phyloP scores from a whole-genome alignment of 129 eudicot species.

The Saussurea involucrata region DNA sequence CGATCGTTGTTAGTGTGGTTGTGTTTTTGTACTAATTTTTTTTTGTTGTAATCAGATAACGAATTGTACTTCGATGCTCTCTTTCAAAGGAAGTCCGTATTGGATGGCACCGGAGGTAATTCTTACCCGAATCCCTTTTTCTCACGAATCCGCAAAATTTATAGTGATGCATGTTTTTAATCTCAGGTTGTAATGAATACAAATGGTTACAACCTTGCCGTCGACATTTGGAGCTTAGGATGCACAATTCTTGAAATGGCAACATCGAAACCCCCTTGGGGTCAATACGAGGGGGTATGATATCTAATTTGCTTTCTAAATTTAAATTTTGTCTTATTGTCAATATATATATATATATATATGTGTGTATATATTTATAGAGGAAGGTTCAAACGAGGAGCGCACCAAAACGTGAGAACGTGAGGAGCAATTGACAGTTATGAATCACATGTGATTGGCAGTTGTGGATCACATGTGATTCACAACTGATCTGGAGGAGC shows the following conservation, averaged over 20 bases:
- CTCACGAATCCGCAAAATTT: not conserved
- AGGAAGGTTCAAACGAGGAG: no score
- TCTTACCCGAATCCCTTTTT: not conserved
- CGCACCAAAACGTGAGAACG: no score
- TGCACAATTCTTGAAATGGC: conserved; percentile 98
- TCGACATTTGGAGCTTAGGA: conserved; percentile 98
- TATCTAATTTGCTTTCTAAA: not conserved
- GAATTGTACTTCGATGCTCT: conserved; percentile 67
- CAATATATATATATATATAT: no score
- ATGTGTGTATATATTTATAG: no score
- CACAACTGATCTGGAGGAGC: no score
- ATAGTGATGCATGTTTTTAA: conserved; percentile 1
- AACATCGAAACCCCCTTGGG: conserved; percentile 93
- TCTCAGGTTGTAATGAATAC: conserved; percentile 86
- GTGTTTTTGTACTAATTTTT: conserved; percentile 9
- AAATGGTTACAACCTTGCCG: conserved; percentile 85
- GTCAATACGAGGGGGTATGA: conserved; percentile 91
- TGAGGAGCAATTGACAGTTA: no score
- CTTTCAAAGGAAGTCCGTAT: conserved; percentile 97
- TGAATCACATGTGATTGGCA: no score
- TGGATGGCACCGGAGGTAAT: conserved; percentile 99
- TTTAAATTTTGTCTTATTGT: no score
- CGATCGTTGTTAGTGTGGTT: no score
- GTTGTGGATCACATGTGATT: no score
- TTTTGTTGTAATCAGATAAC: conserved; percentile 51